A percentile compares a stretch with the other conserved stretches of the same genome.
phyloP scores from a whole-genome alignment of 441 rosid species.

The Populus hybrid region DNA sequence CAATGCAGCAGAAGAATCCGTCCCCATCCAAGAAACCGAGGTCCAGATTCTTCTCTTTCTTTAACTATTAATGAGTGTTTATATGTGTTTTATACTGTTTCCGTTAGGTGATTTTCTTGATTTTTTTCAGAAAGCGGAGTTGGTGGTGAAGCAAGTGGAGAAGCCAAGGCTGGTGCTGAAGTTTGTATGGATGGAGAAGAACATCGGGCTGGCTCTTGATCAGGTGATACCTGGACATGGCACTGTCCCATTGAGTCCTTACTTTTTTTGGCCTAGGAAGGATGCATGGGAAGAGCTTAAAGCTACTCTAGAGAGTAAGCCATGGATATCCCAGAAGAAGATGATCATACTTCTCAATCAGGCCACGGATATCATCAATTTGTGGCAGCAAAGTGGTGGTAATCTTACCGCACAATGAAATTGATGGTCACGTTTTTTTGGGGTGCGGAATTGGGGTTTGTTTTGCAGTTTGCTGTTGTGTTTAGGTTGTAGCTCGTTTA shows the following conservation, averaged over 20 bases:
- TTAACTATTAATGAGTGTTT: background rate
- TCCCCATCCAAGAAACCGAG: slow-evolving; percentile 24
- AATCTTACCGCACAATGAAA: slow-evolving; percentile 33
- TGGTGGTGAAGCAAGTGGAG: slow-evolving; percentile 50
- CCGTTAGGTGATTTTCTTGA: background rate
- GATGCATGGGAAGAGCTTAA: slow-evolving; percentile 98
- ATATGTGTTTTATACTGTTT: background rate
- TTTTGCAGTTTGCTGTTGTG: background rate
- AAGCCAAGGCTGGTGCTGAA: slow-evolving; percentile 76
- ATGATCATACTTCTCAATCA: slow-evolving; percentile 91
- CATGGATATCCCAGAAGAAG: slow-evolving; percentile 92
- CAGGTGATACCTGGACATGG: slow-evolving; percentile 84
- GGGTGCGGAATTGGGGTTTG: background rate
- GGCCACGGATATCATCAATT: slow-evolving; percentile 93
- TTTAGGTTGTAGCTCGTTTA: slow-evolving; percentile 3
- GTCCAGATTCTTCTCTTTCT: slow-evolving; percentile 14
- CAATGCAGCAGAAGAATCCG: slow-evolving; percentile 3
- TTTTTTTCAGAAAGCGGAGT: slow-evolving; percentile 41
- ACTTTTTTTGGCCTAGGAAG: slow-evolving; percentile 92
- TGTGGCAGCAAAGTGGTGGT: slow-evolving; percentile 97
- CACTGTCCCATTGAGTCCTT: slow-evolving; percentile 76
- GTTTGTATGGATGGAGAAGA: slow-evolving; percentile 98
- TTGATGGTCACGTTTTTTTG: background rate
- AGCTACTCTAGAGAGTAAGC: slow-evolving; percentile 73
- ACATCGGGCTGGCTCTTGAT: slow-evolving; percentile 86